phyloP scores from a whole-genome alignment of 2,329 filamentous ascomycete species.

The Didymella pinodella region DNA sequence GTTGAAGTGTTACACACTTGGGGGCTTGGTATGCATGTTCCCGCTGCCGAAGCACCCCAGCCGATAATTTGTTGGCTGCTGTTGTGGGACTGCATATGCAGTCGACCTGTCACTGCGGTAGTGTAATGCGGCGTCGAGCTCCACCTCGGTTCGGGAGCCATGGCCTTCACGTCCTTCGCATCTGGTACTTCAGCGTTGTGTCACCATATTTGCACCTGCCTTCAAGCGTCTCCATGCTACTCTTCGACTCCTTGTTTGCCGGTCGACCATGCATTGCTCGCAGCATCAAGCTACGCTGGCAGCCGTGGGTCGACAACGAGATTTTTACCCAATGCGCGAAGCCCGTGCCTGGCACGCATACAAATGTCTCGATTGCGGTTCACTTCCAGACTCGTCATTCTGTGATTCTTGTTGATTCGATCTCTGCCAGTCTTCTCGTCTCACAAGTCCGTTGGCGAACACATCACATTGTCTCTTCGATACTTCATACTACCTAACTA shows the following conservation, averaged over 20 bases:
- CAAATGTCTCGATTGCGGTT: slow-evolving; percentile 46
- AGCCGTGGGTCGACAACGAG: slow-evolving; percentile 47
- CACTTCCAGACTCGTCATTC: slow-evolving; percentile 36
- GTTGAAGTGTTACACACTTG: slow-evolving; percentile 17
- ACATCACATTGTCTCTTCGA: slow-evolving; percentile 28
- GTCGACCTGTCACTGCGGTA: slow-evolving; percentile 19
- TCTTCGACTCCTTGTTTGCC: slow-evolving; percentile 37
- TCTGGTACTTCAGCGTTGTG: slow-evolving; percentile 26
- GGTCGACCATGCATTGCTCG: slow-evolving; percentile 12
- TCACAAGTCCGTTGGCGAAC: slow-evolving; percentile 43
- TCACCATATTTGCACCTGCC: slow-evolving; percentile 23
- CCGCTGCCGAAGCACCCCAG: slow-evolving; percentile 30
- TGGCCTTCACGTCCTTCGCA: slow-evolving; percentile 19
- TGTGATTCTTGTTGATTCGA: slow-evolving; percentile 20
- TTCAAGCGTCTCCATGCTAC: slow-evolving; percentile 23
- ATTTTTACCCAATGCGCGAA: slow-evolving; percentile 34
- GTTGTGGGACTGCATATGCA: slow-evolving; percentile 21
- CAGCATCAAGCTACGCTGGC: slow-evolving; percentile 44
- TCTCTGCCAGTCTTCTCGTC: slow-evolving; percentile 37
- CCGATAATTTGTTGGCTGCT: slow-evolving; percentile 34
- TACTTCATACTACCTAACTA: slow-evolving; percentile 23
- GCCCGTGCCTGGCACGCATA: slow-evolving; percentile 29
- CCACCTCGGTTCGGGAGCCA: slow-evolving; percentile 26
- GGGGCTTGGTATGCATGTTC: slow-evolving; percentile 35
- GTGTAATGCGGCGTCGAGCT: slow-evolving; percentile 31